phyloP scores from a whole-genome alignment of 1,284 basidiomycete genomes.

The Ceraceosorus guamensis region DNA sequence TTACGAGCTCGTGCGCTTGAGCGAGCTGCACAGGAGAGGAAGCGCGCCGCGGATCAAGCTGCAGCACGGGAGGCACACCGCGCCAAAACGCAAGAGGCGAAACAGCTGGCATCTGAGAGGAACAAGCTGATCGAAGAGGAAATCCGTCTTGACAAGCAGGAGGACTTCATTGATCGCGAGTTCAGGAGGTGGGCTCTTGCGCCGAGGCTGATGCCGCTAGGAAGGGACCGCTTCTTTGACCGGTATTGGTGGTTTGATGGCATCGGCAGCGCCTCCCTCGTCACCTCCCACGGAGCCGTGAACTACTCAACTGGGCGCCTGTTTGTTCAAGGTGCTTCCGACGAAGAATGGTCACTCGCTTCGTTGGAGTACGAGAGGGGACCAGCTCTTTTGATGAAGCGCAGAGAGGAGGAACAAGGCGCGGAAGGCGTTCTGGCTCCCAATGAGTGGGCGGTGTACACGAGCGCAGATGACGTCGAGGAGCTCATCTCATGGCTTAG shows the following conservation, averaged over 20 bases:
- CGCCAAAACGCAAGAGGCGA: conserved; percentile 29
- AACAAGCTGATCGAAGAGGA: conserved; percentile 62
- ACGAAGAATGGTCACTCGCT: conserved; percentile 50
- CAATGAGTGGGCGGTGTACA: conserved; percentile 83
- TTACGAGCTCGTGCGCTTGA: conserved; percentile 40
- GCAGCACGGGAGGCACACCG: conserved; percentile 28
- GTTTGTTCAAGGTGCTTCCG: conserved; percentile 80
- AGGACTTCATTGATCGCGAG: conserved; percentile 83
- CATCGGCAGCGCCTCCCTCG: conserved; percentile 70
- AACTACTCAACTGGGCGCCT: conserved; percentile 76
- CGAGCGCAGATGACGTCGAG: conserved; percentile 75
- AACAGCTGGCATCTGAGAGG: conserved; percentile 29
- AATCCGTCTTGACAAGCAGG: conserved; percentile 65
- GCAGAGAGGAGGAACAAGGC: conserved; percentile 68
- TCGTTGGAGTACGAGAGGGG: conserved; percentile 54
- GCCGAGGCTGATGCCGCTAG: conserved; percentile 76
- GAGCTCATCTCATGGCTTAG: conserved; percentile 83
- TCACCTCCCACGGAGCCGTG: conserved; percentile 56
- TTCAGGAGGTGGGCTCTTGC: conserved; percentile 78
- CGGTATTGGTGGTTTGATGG: conserved; percentile 99
- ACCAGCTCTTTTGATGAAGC: conserved; percentile 42
- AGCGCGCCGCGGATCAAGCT: conserved; percentile 16
- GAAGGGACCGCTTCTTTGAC: conserved; percentile 86
- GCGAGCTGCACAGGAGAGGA: conserved; percentile 30
- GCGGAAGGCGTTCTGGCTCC: conserved; percentile 59